Conservation (phyloP, 2,329 filamentous ascomycete species). For the Lasiodiplodia sp. region DNA sequence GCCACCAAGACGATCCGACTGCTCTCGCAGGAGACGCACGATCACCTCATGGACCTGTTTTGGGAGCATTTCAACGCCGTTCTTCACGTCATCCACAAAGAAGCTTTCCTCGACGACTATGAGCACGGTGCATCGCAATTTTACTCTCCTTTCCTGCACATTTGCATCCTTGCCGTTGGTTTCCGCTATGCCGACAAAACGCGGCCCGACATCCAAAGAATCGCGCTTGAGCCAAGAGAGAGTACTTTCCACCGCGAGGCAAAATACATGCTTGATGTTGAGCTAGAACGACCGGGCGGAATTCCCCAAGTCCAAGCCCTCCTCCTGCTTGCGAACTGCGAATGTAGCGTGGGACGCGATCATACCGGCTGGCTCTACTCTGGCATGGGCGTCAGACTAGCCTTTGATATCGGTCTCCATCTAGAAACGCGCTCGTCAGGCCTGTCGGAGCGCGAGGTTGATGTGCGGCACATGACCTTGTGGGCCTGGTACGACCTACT, state of each 20-base stretch:
- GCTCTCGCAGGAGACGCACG: conserved; percentile 56
- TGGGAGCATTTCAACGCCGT: conserved; percentile 61
- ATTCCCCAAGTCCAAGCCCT: conserved; percentile 62
- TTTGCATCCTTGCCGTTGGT: conserved; percentile 61
- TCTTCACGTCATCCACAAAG: conserved; percentile 58
- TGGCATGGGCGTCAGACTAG: conserved; percentile 44
- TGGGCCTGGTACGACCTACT: conserved; percentile 51
- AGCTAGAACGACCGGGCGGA: conserved; percentile 61
- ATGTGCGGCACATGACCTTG: conserved; percentile 50
- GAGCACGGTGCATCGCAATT: conserved; percentile 57
- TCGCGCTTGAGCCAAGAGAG: conserved; percentile 57
- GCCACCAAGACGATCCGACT: conserved; percentile 59
- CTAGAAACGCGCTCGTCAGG: conserved; percentile 50
- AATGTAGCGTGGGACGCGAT: conserved; percentile 62
- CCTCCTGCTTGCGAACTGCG: conserved; percentile 60
- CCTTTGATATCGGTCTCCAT: conserved; percentile 44
- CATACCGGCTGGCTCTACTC: conserved; percentile 62
- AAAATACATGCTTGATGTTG: conserved; percentile 62
- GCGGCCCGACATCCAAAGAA: conserved; percentile 57
- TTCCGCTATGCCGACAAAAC: conserved; percentile 60
- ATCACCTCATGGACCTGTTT: conserved; percentile 61
- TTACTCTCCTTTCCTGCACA: conserved; percentile 62
- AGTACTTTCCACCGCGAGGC: conserved; percentile 63
- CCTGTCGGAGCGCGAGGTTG: conserved; percentile 52
- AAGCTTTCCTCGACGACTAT: conserved; percentile 58